Evolutionary conservation across 2,329 filamentous ascomycete species (phyloP).

Genomic region (Periglandula ipomoeae): DNA sequence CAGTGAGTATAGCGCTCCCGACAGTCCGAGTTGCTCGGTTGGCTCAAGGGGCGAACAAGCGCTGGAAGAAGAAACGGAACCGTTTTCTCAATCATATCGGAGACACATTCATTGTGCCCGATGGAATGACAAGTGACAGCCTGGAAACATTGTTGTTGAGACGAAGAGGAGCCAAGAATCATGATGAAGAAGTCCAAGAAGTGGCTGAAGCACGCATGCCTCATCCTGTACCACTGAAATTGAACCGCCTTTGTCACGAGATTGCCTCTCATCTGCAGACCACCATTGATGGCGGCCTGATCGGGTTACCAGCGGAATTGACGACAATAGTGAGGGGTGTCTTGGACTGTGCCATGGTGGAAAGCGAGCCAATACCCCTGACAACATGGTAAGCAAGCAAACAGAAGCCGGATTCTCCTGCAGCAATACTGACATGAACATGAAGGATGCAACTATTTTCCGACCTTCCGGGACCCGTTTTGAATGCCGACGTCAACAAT

Average conservation of each 20-base stretch:
- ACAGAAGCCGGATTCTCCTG: neutral
- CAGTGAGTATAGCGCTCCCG: conserved; percentile 19
- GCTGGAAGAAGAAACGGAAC: conserved; percentile 20
- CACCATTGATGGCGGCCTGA: conserved; percentile 9
- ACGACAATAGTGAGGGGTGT: conserved; percentile 18
- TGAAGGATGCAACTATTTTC: conserved; percentile 19
- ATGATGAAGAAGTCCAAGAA: neutral
- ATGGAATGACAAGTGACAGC: conserved; percentile 21
- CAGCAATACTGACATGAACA: neutral
- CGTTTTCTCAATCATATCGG: conserved; percentile 20
- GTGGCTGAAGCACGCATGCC: neutral
- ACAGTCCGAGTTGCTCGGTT: conserved; percentile 17
- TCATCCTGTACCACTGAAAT: conserved; percentile 13
- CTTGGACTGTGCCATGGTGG: conserved; percentile 16
- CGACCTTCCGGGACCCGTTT: neutral
- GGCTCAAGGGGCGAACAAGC: conserved; percentile 15
- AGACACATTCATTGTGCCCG: conserved; percentile 27
- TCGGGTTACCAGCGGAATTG: conserved; percentile 18
- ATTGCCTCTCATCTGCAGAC: conserved; percentile 13
- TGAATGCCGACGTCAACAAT: conserved; percentile 10
- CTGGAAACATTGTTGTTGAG: conserved; percentile 12
- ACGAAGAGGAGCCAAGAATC: neutral
- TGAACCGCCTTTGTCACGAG: conserved; percentile 14
- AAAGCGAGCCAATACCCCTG: conserved; percentile 19
- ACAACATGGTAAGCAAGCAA: conserved; percentile 22